Base-by-base conservation (phyloP, 805 yeast genomes). In the Sungouiozyma ichnusensis region DNA sequence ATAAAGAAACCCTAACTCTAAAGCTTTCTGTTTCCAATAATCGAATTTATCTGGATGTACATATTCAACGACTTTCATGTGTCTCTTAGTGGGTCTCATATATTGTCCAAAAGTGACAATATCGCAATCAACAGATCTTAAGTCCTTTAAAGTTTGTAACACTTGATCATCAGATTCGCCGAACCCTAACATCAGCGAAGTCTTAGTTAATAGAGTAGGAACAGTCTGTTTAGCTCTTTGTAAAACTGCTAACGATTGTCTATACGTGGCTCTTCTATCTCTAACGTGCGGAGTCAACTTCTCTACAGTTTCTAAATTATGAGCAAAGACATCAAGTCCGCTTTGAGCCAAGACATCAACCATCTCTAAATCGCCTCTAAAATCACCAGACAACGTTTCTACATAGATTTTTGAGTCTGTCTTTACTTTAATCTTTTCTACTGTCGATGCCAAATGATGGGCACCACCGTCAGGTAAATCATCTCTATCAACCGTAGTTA, bases 61-160 rank as follows among this genome's bases (percentile, higher is more conserved):
- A 55, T 92, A 92, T 52, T 90, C 97, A 9, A 85, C 96, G 35
- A 92, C 99, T 67, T 88, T 88, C 94, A 92, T 87, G 63, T 92
- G 99, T 58, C 98, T 79, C 65, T 85, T 92, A 2, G 99, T 92
- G 36, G 99, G 99, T 61, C 98, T 76, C 97, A 92, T 92, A 64
- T 92, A 92, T 66, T 92, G 99, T 32, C 99, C 99, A 65, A 92
- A 92, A 0, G 99, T 92, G 15, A 92, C 96, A 39, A 92, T 95
- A 57, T 92, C 97, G 62, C 94, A 92, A 7, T 73, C 67, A 36
- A 81, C 74, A 16, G 66, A 77, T 48, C 97, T 75, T 51, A 94
- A 68, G 59, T 85, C 94, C 47, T 63, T 70, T 54, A 92, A 61
- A 0, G 97, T 80, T 49, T 77, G 79, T 58, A 79, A 60, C 11